phyloP scores from a whole-genome alignment of 148 eudicot genomes.

The Arbutus unedo region DNA sequence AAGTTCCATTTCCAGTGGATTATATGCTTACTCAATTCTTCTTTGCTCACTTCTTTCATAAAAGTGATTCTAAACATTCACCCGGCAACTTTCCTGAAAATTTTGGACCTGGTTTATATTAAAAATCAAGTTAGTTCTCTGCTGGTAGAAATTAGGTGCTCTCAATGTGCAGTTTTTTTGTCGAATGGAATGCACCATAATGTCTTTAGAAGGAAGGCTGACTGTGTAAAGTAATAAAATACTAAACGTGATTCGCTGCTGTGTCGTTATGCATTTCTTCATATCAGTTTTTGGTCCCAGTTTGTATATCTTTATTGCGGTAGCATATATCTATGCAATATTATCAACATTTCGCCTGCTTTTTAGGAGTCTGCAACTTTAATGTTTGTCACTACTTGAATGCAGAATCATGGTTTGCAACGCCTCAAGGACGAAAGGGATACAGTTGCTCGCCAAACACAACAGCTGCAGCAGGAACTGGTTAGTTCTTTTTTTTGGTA shows the following conservation, averaged over 20 bases:
- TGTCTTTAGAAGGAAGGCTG: background rate
- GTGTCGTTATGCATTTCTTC: background rate
- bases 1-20: background rate
- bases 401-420: constrained; percentile 50
- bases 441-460: constrained; percentile 59
- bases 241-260: no score
- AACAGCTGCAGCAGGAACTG: constrained; percentile 68
- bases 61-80: background rate
- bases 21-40: background rate
- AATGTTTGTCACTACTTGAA: background rate
- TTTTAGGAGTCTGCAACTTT: background rate
- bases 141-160: background rate
- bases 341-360: background rate
- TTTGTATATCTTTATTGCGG: background rate
- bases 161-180: background rate
- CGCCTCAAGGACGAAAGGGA: constrained; percentile 66
- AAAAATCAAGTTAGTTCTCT: background rate
- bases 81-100: background rate
- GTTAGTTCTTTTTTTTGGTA: constrained; percentile 33
- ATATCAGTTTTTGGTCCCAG: background rate
- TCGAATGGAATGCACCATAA: background rate
- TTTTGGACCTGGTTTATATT: background rate
- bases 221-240: background rate
- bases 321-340: background rate
- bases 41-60: background rate